Percentiles rank a stretch among this genome's conserved stretches.
phyloP scores from a whole-genome alignment of 2,329 filamentous ascomycete species.

The Fusarium sp. region DNA sequence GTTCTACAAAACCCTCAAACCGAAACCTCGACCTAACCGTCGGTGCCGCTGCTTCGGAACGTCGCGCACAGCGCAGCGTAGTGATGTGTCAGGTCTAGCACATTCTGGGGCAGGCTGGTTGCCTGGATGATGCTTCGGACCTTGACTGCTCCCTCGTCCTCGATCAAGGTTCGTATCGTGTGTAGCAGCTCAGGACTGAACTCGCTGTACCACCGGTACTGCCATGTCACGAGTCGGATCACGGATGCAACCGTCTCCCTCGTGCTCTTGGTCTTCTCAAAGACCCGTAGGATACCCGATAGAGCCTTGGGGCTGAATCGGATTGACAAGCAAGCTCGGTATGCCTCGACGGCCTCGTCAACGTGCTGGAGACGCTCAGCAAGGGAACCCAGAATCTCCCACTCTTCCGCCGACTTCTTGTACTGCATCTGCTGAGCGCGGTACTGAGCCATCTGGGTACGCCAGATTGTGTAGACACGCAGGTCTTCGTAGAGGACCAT shows the following conservation, averaged over 20 bases:
- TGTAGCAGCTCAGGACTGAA: conserved; percentile 93
- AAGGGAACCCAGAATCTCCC: conserved; percentile 95
- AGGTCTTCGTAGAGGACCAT: conserved; percentile 99
- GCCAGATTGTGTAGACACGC: conserved; percentile 98
- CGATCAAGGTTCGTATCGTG: conserved; percentile 91
- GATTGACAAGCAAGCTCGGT: conserved; percentile 85
- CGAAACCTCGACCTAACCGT: conserved; percentile 65
- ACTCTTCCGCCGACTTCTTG: conserved; percentile 96
- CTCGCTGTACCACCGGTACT: conserved; percentile 99
- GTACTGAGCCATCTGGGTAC: conserved; percentile 96
- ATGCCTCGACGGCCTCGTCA: conserved; percentile 93
- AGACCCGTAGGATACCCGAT: conserved; percentile 82
- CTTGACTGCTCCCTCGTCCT: conserved; percentile 97
- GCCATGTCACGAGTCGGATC: conserved; percentile 94
- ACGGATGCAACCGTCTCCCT: conserved; percentile 85
- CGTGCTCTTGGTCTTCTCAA: conserved; percentile 82
- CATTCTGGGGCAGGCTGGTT: conserved; percentile 90
- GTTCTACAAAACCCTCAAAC: conserved; percentile 10
- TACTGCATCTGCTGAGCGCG: conserved; percentile 94
- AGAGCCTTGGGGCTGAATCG: conserved; percentile 95
- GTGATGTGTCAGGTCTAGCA: conserved; percentile 94
- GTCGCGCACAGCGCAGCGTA: conserved; percentile 95
- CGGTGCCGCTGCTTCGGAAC: conserved; percentile 93
- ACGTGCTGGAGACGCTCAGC: conserved; percentile 93
- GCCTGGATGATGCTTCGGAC: conserved; percentile 97